Evolutionary conservation across 352 stramenopile genomes (phyloP).

Genomic region (Hyaloperonospora brassicae): DNA sequence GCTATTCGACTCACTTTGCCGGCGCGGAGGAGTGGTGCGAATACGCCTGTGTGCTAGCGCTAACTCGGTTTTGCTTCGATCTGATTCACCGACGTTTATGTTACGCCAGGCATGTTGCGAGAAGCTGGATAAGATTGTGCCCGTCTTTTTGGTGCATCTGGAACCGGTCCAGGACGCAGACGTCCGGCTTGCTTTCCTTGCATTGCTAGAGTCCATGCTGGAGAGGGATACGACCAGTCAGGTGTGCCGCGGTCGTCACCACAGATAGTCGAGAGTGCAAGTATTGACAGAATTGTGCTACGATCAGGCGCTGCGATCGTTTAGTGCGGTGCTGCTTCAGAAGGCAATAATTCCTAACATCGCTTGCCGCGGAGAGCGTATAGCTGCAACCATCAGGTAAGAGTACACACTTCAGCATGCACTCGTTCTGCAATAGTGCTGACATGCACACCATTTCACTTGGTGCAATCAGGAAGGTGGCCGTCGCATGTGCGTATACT

Average conservation of each 20-base stretch:
- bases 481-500: slow-evolving; percentile 81
- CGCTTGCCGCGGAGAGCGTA: slow-evolving; percentile 80
- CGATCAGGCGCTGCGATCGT: slow-evolving; percentile 53
- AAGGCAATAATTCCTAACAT: slow-evolving; percentile 86
- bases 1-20: slow-evolving; percentile 73
- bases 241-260: slow-evolving; percentile 20
- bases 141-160: slow-evolving; percentile 60
- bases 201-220: slow-evolving; percentile 80
- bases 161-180: slow-evolving; percentile 58
- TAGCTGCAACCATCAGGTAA: slow-evolving; percentile 79
- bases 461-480: slow-evolving; percentile 63
- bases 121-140: slow-evolving; percentile 49
- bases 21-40: slow-evolving; percentile 49
- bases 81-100: background rate
- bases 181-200: slow-evolving; percentile 71
- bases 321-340: slow-evolving; percentile 48
- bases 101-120: slow-evolving; percentile 45
- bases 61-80: background rate
- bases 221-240: slow-evolving; percentile 40
- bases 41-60: slow-evolving; percentile 1
- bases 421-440: background rate
- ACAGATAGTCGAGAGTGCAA: background rate
- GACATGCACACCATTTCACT: slow-evolving; percentile 6
- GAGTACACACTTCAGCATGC: background rate
- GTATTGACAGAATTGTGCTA: background rate